Evolutionary conservation across 164 flowering plant species (phyloP).

Genomic region (Taxillus chinensis): DNA sequence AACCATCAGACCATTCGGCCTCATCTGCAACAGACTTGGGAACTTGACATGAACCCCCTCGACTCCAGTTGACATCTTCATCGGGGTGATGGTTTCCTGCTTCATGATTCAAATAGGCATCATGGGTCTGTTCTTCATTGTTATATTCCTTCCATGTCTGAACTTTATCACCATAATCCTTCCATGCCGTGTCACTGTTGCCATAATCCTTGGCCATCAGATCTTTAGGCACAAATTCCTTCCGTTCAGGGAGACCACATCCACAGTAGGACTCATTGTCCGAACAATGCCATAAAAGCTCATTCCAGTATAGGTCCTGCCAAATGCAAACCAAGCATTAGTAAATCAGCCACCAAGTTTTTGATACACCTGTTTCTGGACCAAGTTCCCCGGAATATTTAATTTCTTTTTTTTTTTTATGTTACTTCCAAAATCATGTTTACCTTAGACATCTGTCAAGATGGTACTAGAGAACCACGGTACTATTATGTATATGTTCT

Average conservation of each 20-base stretch:
- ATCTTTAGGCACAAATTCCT: conserved; percentile 19
- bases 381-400: no score
- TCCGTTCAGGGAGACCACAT: conserved; percentile 65
- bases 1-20: conserved; percentile 61
- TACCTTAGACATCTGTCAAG: no score
- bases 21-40: conserved; percentile 40
- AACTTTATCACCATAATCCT: conserved; percentile 19
- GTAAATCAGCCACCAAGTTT: no score
- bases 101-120: neutral
- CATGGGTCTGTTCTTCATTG: neutral
- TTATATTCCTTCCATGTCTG: neutral
- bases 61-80: conserved; percentile 14
- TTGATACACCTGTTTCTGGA: no score
- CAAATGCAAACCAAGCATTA: conserved; percentile 6
- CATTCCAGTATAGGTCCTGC: conserved; percentile 75
- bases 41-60: conserved; percentile 9
- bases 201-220: neutral
- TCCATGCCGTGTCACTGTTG: conserved; percentile 1
- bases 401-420: no score
- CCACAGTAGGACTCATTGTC: conserved; percentile 75
- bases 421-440: no score
- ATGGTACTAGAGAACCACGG: no score
- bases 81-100: conserved; percentile 8
- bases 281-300: conserved; percentile 57
- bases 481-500: no score